phyloP scores from a whole-genome alignment of 352 stramenopile genomes.

The Pilasporangium apinafurcum region DNA sequence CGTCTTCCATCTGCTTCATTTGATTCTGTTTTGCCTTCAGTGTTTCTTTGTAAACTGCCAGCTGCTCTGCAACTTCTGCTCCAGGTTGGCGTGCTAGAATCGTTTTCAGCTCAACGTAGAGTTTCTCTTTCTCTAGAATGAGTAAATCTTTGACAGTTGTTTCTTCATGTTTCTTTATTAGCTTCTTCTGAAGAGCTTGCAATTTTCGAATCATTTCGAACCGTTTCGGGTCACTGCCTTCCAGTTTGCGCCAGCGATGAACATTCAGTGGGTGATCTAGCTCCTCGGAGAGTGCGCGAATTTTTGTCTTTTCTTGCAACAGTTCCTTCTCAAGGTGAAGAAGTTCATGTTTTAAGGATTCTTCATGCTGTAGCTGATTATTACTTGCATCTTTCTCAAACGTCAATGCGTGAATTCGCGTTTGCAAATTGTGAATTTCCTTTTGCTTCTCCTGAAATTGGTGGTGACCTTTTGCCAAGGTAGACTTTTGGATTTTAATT shows the following conservation, averaged over 20 bases:
- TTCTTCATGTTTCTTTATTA: slow-evolving; percentile 83
- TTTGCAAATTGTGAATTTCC: slow-evolving; percentile 46
- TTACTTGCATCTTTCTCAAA: slow-evolving; percentile 56
- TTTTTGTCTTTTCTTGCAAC: slow-evolving; percentile 81
- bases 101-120: slow-evolving; percentile 90
- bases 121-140: slow-evolving; percentile 87
- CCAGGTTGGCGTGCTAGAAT: slow-evolving; percentile 84
- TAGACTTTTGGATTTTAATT: slow-evolving; percentile 89
- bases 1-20: slow-evolving; percentile 84
- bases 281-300: slow-evolving; percentile 84
- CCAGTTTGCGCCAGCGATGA: slow-evolving; percentile 88
- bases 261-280: slow-evolving; percentile 90
- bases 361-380: slow-evolving; percentile 56
- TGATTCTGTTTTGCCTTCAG: slow-evolving; percentile 82
- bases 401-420: slow-evolving; percentile 46
- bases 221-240: slow-evolving; percentile 82
- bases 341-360: slow-evolving; percentile 51
- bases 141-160: slow-evolving; percentile 58
- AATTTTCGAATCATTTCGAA: slow-evolving; percentile 88
- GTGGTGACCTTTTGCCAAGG: slow-evolving; percentile 65
- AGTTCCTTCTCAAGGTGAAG: slow-evolving; percentile 70
- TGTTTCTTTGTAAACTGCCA: slow-evolving; percentile 82
- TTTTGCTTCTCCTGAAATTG: slow-evolving; percentile 68
- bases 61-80: slow-evolving; percentile 83
- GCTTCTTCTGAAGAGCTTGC: slow-evolving; percentile 76